These are phyloP conservation scores for Coemansia aciculifera DNA, from an alignment of 192 early-diverging fungal genomes.

Conservation along the genomic window DNA sequence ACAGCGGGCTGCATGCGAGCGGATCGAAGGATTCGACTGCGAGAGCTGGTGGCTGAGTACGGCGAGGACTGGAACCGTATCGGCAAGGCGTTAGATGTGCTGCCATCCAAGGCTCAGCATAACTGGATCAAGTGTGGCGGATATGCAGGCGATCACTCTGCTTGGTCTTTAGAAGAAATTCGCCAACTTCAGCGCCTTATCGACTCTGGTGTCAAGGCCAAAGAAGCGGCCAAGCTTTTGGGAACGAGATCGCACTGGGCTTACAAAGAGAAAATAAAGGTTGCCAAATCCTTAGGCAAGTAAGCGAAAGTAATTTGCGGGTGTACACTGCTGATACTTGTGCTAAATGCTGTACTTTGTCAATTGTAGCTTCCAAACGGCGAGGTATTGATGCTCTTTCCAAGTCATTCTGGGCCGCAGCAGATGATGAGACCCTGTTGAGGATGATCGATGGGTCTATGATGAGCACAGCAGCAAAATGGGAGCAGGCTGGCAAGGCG, in stretches of 20 bases:
- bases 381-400: no score
- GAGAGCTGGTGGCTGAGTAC: not conserved
- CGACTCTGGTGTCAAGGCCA: not conserved
- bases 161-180: not conserved
- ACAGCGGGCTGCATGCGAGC: not conserved
- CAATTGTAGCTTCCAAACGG: not conserved
- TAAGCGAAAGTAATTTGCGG: not conserved
- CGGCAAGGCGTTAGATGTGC: not conserved
- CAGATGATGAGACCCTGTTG: not conserved
- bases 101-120: not conserved
- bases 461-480: not conserved
- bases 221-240: not conserved
- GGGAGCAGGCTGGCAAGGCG: not conserved
- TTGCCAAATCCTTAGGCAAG: not conserved
- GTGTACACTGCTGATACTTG: not conserved
- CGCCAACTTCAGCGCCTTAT: not conserved
- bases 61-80: not conserved
- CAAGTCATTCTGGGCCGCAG: not conserved
- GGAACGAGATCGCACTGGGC: not conserved
- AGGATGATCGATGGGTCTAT: not conserved
- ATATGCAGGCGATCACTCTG: not conserved
- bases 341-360: not conserved
- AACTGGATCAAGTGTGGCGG: not conserved
- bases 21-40: not conserved
- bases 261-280: not conserved